Evolutionary conservation across 371 early-diverging fungal genomes (phyloP), one percentile per base, ranked within the genome.

Genomic region (Rhizomucor pusillus): DNA sequence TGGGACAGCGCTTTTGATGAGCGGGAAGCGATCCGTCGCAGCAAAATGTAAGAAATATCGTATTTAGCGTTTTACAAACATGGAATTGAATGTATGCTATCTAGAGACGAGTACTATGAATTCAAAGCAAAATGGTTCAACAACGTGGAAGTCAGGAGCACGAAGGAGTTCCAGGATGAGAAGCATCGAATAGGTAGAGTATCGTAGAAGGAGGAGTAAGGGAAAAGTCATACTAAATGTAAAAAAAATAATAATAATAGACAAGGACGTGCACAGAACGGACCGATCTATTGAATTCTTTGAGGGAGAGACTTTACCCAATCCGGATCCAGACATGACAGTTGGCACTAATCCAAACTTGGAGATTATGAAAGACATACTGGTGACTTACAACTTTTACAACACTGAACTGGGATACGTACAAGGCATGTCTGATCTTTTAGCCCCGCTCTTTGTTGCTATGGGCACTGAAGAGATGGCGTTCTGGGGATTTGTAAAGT

Each of bases 351-450:
- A 88, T 55, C 77, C 82, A 19, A 87, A 84, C 47, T 55, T 97
- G 48, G 91, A 90, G 54, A 75, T 83, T 45, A 84, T 96, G 72
- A 88, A 94, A 56, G 90, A 93, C 67, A 88, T 97, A 14, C 62
- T 97, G 50, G 82, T 95, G 62, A 92, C 94, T 0, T 98, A 94
- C 60, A 90, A 93, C 47, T 82, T 84, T 46, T 82, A 90, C 66
- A 85, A 90, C 54, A 79, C 84, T 46, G 85, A 81, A 9, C 48
- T 78, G 16, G 75, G 75, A 3, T 98, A 97, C 63, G 97, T 95
- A 0, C 98, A 97, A 71, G 98, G 98, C 37, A 97, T 97, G 98
- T 90, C 90, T 16, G 98, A 97, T 64, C 67, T 97, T 9, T 71
- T 91, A 23, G 87, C 95, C 6, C 96, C 96, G 1, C 64, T 97